Base-by-base conservation (phyloP, 352 stramenopile species). In the Pythium apleroticum region DNA sequence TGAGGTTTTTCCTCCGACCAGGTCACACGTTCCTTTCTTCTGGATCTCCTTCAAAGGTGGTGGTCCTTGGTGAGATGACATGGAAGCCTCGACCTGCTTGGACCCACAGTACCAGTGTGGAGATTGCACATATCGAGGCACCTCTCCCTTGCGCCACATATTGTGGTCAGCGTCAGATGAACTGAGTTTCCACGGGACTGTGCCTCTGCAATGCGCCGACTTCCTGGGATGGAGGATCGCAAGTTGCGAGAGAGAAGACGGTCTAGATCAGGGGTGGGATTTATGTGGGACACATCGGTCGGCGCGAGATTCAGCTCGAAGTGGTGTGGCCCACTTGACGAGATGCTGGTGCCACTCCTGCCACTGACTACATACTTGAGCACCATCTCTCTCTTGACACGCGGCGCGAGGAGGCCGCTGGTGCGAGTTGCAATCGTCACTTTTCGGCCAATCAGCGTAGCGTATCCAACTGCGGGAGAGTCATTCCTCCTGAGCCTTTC, bases 391-490 rank as follows among this genome's bases (percentile, higher is more conserved):
- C n/a, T n/a, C 24, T 63, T 66, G 65, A 71, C 65, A 71, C 65
- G 65, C 65, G 65, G 65, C 65, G 35, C 50, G 35, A 71, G 45
- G 54, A 68, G 55, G 35, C 58, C 14, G 50, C 45, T 39, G 45
- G 45, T 50, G 33, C 28, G 24, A 62, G 41, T 62, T 71, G 65
- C 57, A 65, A 28, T 15, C 24, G 11, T 19, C 3, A 10, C 15
- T 37, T 63, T 59, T 66, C 43, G 22, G 11, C 63, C 63, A 69
- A 69, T 69, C 49, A 69, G 20, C 56, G 39, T 1, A 41, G 25
- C n/a, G 55, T 60, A 64, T 69, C 54, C 56, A 49, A 52, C 11
- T 17, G 54, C 33, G 63, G 63, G 28, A 64, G 56, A 69, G 63
- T 69, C 63, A 64, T 52, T 70, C 57, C 31, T 65, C 49, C 55